A percentile compares a stretch with the other conserved stretches of the same genome.
phyloP scores from a whole-genome alignment of 2,329 filamentous ascomycete genomes.

The Neurospora crassa region DNA sequence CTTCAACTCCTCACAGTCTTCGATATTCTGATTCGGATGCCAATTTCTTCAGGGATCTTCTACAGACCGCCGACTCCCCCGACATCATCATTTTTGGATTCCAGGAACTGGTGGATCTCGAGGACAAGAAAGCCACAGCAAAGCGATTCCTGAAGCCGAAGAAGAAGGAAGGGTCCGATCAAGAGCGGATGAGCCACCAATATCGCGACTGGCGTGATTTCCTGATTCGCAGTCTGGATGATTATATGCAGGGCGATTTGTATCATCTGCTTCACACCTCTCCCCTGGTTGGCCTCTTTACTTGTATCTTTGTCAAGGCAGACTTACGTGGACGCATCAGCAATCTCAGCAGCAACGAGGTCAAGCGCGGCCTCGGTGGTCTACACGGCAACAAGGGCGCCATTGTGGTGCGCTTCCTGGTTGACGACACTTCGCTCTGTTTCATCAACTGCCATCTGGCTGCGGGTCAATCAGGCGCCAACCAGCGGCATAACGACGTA shows the following conservation, averaged over 20 bases:
- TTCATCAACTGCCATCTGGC: conserved; percentile 97
- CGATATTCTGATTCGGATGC: conserved; percentile 61
- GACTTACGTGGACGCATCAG: conserved; percentile 66
- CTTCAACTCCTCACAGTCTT: conserved; percentile 80
- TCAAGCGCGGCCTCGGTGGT: conserved; percentile 94
- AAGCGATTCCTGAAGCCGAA: conserved; percentile 85
- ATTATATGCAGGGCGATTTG: conserved; percentile 67
- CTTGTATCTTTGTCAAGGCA: conserved; percentile 87
- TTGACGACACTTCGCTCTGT: conserved; percentile 91
- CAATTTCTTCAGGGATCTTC: conserved; percentile 69
- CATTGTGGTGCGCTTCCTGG: conserved; percentile 78
- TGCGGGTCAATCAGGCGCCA: conserved; percentile 83
- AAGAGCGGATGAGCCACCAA: conserved; percentile 92
- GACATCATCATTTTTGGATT: conserved; percentile 95
- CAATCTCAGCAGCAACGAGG: conserved; percentile 68
- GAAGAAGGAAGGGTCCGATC: conserved; percentile 70
- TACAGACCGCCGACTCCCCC: conserved; percentile 67
- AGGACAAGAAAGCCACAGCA: conserved; percentile 95
- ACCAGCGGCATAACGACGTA: conserved; percentile 85
- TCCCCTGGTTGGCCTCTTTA: conserved; percentile 88
- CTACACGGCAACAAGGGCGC: conserved; percentile 95
- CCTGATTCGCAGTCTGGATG: conserved; percentile 70
- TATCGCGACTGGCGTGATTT: conserved; percentile 96
- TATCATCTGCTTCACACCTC: conserved; percentile 85
- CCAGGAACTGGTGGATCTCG: conserved; percentile 94